Percentiles rank a stretch among this genome's conserved stretches.
These are phyloP conservation scores for Vigna mungo DNA, from an alignment of 306 rosid species.

Conservation along the genomic window DNA sequence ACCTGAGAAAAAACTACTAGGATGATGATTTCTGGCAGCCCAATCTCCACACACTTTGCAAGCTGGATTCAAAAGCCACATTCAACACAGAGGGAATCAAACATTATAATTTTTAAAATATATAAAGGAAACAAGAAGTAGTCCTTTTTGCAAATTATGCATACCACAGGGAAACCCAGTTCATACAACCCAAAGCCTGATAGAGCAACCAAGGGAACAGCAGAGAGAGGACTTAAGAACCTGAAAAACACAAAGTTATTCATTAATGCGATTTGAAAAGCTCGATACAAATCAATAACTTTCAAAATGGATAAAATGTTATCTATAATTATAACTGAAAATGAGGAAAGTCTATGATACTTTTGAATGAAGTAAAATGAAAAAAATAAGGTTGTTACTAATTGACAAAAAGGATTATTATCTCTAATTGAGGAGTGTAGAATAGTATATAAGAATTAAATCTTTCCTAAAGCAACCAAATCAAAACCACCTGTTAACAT, in stretches of 20 bases:
- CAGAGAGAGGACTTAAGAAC: slow-evolving; percentile 87
- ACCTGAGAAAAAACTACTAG: slow-evolving; percentile 62
- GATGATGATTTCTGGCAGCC: slow-evolving; percentile 86
- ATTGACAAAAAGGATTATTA: slow-evolving; percentile 12
- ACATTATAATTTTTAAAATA: slow-evolving; percentile 29
- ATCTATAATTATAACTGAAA: neutral
- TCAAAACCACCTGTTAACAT: neutral
- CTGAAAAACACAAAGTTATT: slow-evolving; percentile 53
- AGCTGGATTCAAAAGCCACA: slow-evolving; percentile 35
- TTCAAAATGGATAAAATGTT: slow-evolving; percentile 5
- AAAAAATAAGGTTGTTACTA: neutral
- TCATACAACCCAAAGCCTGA: slow-evolving; percentile 94
- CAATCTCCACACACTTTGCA: slow-evolving; percentile 82
- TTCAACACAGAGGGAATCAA: slow-evolving; percentile 4
- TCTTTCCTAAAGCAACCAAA: neutral
- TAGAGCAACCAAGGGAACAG: slow-evolving; percentile 86
- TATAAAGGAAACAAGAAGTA: slow-evolving; percentile 5
- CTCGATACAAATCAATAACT: slow-evolving; percentile 5
- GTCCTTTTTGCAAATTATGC: slow-evolving; percentile 34
- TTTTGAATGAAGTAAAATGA: neutral
- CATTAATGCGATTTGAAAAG: slow-evolving; percentile 14
- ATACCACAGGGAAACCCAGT: slow-evolving; percentile 91
- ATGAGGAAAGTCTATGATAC: neutral
- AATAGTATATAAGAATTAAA: neutral
- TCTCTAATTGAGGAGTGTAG: neutral